Evolutionary conservation across 2,329 filamentous ascomycete species (phyloP), one percentile per base, ranked within the genome.

Genomic region (Claviceps sp.): DNA sequence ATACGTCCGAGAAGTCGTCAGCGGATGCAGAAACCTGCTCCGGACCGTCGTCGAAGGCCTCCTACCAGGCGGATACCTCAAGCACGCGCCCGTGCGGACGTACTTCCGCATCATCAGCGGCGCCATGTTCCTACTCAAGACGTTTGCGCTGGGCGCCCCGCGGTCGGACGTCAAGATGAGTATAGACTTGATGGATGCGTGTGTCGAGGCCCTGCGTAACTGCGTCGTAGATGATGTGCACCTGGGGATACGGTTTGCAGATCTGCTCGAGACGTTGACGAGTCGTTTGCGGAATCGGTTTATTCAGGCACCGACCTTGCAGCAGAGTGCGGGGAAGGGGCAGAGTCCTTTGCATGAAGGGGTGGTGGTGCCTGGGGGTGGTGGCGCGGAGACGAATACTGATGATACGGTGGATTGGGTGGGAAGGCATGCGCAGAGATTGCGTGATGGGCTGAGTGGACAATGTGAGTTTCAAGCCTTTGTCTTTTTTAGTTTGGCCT

Each of bases 31-130:
- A 37, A 88, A 85, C 57, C 76, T 93, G n/a, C 72, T 93, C 11
- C 76, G 78, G 48, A 84, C 84, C 0, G 86, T 93, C 0, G 85
- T 90, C 7, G 80, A 91, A 22, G 85, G 85, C 2, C 74, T 93
- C 17, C 73, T 86, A 4, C 85, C 86, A 0, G 78, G 78, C 6
- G 84, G 83, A 40, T 89, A 86, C 59, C 79, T 93, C 45, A 87
- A 88, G 62, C 87, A 91, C 61, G 86, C 86, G 0, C 87, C 87
- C 0, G 87, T 93, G 4, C 77, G 87, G 46, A 91, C 87, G 0
- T 91, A 91, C 64, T 90, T 93, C 69, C 81, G 87, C 52, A 91
- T 93, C 63, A 88, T 91, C 57, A 87, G 83, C 53, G 86, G 87
- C 4, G 85, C 86, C 55, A 90, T 91, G 79, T 90, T 93, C 61